These are phyloP conservation scores for Ceratocystis harringtonii DNA, from an alignment of 2,329 filamentous ascomycete genomes.

Conservation along the genomic window DNA sequence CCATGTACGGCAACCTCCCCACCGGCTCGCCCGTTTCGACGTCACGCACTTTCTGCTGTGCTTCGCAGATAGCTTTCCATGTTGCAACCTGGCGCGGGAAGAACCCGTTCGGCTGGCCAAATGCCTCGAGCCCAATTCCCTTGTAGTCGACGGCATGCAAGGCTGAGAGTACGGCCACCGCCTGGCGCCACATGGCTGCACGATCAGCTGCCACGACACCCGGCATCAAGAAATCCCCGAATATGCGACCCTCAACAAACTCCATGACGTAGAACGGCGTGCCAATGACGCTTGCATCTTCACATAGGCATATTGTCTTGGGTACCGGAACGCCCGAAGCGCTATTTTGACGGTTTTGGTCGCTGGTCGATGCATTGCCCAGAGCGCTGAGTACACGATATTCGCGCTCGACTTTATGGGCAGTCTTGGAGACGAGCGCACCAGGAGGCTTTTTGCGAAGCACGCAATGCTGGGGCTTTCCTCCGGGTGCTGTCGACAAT, in stretches of 20 bases:
- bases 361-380: slow-evolving; percentile 24
- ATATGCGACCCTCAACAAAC: slow-evolving; percentile 84
- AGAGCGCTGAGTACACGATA: slow-evolving; percentile 81
- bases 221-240: slow-evolving; percentile 75
- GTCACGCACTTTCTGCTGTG: slow-evolving; percentile 62
- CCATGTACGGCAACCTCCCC: slow-evolving; percentile 69
- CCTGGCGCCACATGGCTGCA: slow-evolving; percentile 70
- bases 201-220: slow-evolving; percentile 46
- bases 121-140: slow-evolving; percentile 52
- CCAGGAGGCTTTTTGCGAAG: slow-evolving; percentile 98
- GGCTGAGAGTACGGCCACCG: slow-evolving; percentile 66
- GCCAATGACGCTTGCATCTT: slow-evolving; percentile 64
- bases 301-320: slow-evolving; percentile 68
- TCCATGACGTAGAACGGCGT: slow-evolving; percentile 97
- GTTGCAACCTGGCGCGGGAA: slow-evolving; percentile 77
- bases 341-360: slow-evolving; percentile 36
- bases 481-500: slow-evolving; percentile 18
- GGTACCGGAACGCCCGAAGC: slow-evolving; percentile 58
- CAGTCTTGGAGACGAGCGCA: slow-evolving; percentile 77
- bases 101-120: slow-evolving; percentile 62
- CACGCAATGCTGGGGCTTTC: slow-evolving; percentile 58
- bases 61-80: slow-evolving; percentile 60
- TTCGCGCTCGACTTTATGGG: slow-evolving; percentile 92
- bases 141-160: slow-evolving; percentile 62
- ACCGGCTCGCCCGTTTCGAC: slow-evolving; percentile 62